Evolutionary conservation across 768 basidiomycete genomes (phyloP), one percentile per base, ranked within the genome.

Genomic region (Tephrocybe rancida): DNA sequence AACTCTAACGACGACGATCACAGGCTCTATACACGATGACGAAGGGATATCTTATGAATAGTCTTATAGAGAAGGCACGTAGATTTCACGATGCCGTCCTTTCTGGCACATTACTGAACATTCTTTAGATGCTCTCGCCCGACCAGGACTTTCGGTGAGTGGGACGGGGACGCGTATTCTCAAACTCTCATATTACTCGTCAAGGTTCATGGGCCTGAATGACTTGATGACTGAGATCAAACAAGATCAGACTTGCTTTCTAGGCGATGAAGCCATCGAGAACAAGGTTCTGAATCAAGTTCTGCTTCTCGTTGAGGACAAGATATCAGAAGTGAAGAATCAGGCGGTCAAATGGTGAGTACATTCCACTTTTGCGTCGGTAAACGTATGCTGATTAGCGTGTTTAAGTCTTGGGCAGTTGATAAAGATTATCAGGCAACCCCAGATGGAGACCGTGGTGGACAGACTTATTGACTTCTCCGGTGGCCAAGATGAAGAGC

Each of bases 251-350:
- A 72, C 70, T 44, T 85, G 81, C 44, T 94, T 95, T 68, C 72
- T 84, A 10, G 85, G 92, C 50, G 96, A 99, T 66, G 95, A 98
- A 67, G 62, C 77, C 4, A 82, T 87, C 27, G 97, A 99, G 76
- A 85, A 77, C 67, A 90, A 89, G 67, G 86, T 96, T 46, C 79
- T 96, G 43, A 84, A 83, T 37, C 86, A 90, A 67, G 94, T 98
- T 1, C 77, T 98, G 38, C 77, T 84, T 29, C 81, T 98, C 18
- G 88, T 98, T 4, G 90, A 92, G 65, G 97, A 99, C 73, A 89
- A 88, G 71, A 98, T 95, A 61, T 94, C 94, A 7, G 97, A 99
- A 76, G 97, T 98, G 59, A 98, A 98, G 78, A 97, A 97, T 65
- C 89, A 92, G 68, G 93, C 94, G 2, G 96, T 97, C 10, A 94